phyloP scores from a whole-genome alignment of 75 land plant species.

The Gnetum montanum region DNA sequence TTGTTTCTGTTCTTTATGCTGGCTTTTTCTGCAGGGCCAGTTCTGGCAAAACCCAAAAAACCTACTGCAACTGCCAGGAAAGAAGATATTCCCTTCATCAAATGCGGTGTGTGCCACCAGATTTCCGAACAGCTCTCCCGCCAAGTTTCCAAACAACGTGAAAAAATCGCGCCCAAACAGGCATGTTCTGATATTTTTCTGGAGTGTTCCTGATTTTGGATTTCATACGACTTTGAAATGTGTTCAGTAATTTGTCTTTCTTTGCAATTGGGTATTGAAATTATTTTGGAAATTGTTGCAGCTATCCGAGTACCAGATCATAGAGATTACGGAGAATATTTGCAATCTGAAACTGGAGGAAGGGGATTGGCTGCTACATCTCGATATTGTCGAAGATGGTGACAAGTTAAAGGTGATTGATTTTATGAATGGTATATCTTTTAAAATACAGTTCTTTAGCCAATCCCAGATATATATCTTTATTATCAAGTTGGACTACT shows the following conservation, averaged over 20 bases:
- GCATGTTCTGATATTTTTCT: constrained; percentile 13
- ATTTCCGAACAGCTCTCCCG: constrained; percentile 52
- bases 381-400: constrained; percentile 89
- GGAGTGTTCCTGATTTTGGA: not conserved
- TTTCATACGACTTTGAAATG: not conserved
- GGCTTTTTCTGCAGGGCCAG: not conserved
- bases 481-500: not conserved
- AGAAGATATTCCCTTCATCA: constrained; percentile 83
- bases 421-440: not conserved
- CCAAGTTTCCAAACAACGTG: constrained; percentile 53
- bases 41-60: constrained; percentile 15
- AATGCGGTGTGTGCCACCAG: constrained; percentile 77
- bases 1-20: no score
- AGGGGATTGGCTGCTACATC: constrained; percentile 85
- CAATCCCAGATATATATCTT: no score
- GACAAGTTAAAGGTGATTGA: constrained; percentile 64
- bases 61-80: constrained; percentile 36
- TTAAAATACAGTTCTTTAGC: not conserved
- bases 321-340: constrained; percentile 89
- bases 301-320: constrained; percentile 83
- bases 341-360: constrained; percentile 92
- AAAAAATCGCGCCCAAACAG: constrained; percentile 70
- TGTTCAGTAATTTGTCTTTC: not conserved
- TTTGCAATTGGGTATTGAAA: not conserved
- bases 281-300: constrained; percentile 22